Conservation (phyloP, 257 asterid species). For the Solanum microdontum region DNA sequence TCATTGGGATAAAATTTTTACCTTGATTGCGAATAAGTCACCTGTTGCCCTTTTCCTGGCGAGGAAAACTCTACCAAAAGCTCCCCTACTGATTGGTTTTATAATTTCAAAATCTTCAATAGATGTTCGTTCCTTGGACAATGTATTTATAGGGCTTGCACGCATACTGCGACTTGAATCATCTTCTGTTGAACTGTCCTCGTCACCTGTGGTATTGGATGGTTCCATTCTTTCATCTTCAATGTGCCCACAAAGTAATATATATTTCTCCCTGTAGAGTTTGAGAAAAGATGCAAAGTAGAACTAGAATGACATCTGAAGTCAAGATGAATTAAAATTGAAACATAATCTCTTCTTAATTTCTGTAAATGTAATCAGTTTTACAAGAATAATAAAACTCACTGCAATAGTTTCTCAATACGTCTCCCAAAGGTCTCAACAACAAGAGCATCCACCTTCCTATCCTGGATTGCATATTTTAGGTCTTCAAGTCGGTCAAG, state of each 20-base stretch:
- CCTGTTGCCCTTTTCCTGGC: constrained; percentile 97
- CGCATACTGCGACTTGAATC: constrained; percentile 77
- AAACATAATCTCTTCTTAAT: not conserved
- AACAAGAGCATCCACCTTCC: constrained; percentile 96
- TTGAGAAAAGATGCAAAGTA: constrained; percentile 2
- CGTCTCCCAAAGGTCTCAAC: constrained; percentile 98
- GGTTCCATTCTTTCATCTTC: constrained; percentile 66
- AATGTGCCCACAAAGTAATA: constrained; percentile 75
- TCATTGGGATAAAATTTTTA: constrained; percentile 11
- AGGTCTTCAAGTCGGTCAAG: constrained; percentile 72
- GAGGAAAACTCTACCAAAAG: constrained; percentile 91
- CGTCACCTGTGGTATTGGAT: constrained; percentile 37
- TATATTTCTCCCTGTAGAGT: constrained; percentile 85
- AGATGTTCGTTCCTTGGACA: constrained; percentile 84
- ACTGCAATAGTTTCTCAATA: constrained; percentile 90
- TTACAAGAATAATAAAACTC: constrained; percentile 24
- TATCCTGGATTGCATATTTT: constrained; percentile 73
- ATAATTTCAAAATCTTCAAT: constrained; percentile 98
- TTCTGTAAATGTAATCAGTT: not conserved
- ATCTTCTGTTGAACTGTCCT: constrained; percentile 70
- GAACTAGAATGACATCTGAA: not conserved
- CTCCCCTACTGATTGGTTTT: constrained; percentile 97
- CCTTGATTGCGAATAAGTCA: constrained; percentile 97
- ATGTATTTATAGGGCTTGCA: constrained; percentile 80
- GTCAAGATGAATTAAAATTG: not conserved